These are phyloP conservation scores for Ophiorrhiza pumila DNA, from an alignment of 257 asterid genomes.

Conservation along the genomic window DNA sequence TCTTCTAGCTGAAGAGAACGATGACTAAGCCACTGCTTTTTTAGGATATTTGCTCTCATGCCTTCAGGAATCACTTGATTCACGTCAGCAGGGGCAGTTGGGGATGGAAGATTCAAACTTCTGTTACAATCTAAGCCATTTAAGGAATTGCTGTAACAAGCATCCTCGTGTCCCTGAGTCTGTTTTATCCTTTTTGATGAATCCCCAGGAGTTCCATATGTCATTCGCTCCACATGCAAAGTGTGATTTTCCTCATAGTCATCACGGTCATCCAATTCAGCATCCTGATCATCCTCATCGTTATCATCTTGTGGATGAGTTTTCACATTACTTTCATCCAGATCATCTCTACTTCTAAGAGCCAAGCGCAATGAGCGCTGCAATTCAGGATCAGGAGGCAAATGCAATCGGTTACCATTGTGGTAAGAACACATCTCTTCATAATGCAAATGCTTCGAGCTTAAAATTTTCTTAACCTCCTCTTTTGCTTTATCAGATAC, in stretches of 20 bases:
- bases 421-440: conserved; percentile 95
- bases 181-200: conserved; percentile 31
- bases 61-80: conserved; percentile 24
- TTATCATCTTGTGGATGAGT: conserved; percentile 44
- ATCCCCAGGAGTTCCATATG: conserved; percentile 20
- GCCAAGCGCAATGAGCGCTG: conserved; percentile 65
- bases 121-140: conserved; percentile 28
- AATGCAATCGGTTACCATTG: conserved; percentile 66
- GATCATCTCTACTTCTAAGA: conserved; percentile 56
- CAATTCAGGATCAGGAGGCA: conserved; percentile 70
- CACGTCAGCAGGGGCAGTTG: conserved; percentile 21
- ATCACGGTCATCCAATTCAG: conserved; percentile 43
- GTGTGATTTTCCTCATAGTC: conserved; percentile 42
- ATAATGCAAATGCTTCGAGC: conserved; percentile 83
- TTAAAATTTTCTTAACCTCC: conserved; percentile 66
- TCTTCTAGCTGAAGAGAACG: conserved; percentile 35
- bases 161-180: conserved; percentile 23
- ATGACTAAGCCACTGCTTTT: conserved; percentile 34
- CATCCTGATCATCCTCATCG: conserved; percentile 54
- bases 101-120: conserved; percentile 16
- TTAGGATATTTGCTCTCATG: conserved; percentile 21
- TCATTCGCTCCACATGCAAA: conserved; percentile 25
- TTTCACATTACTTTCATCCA: conserved; percentile 38
- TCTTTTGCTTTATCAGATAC: conserved; percentile 66
- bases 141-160: conserved; percentile 17